These are phyloP conservation scores for Nakazawaea populi DNA, from an alignment of 805 yeast genomes.

Conservation along the genomic window DNA sequence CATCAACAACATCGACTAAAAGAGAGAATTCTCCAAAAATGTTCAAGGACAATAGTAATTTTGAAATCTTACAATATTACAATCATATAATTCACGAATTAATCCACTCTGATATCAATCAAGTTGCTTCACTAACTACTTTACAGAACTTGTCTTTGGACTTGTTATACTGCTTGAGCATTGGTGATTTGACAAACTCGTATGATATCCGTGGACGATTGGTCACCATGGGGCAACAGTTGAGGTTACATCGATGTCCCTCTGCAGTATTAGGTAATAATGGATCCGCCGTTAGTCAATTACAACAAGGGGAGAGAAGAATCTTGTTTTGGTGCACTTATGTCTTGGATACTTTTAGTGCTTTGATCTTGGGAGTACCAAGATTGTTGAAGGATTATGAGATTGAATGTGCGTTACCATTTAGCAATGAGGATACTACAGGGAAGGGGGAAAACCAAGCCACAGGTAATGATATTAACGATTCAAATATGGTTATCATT, in stretches of 20 bases:
- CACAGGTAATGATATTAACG: slow-evolving; percentile 30
- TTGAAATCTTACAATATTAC: slow-evolving; percentile 40
- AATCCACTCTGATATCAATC: slow-evolving; percentile 53
- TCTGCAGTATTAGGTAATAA: slow-evolving; percentile 67
- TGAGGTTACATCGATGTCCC: slow-evolving; percentile 82
- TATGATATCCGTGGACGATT: slow-evolving; percentile 73
- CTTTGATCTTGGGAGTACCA: slow-evolving; percentile 79
- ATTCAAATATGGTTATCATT: slow-evolving; percentile 49
- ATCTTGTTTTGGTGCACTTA: slow-evolving; percentile 82
- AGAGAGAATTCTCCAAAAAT: slow-evolving; percentile 11
- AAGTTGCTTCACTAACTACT: slow-evolving; percentile 58
- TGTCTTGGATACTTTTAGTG: slow-evolving; percentile 67
- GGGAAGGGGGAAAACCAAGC: neutral
- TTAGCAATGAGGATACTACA: slow-evolving; percentile 36
- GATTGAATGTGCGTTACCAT: slow-evolving; percentile 82
- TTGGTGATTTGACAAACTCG: slow-evolving; percentile 68
- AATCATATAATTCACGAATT: slow-evolving; percentile 59
- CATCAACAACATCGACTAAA: slow-evolving; percentile 6
- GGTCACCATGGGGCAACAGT: slow-evolving; percentile 78
- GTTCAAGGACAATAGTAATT: slow-evolving; percentile 15
- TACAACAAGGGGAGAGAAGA: slow-evolving; percentile 80
- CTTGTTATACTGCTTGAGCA: slow-evolving; percentile 61
- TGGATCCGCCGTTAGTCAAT: slow-evolving; percentile 58
- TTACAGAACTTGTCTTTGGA: slow-evolving; percentile 67
- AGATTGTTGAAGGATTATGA: slow-evolving; percentile 73